Evolutionary conservation across 2,329 filamentous ascomycete genomes (phyloP).

Genomic region (Claviceps arundinis): DNA sequence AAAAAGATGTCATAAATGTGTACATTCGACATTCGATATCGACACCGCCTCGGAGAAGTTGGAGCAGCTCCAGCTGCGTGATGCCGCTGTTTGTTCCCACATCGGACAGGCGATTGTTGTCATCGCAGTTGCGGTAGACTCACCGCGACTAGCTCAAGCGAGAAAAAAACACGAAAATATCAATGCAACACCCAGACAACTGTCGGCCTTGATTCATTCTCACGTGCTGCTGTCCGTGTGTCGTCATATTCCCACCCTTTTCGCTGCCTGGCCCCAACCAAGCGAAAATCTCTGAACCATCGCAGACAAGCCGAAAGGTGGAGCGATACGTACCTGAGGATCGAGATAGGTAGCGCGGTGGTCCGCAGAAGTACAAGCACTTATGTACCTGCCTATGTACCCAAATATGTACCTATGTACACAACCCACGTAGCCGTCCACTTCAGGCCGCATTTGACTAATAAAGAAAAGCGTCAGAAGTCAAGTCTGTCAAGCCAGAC

Average conservation of each 20-base stretch:
- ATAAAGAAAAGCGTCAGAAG: background rate
- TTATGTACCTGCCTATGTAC: too few species aligned
- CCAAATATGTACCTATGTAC: too few species aligned
- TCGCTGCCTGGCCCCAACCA: background rate
- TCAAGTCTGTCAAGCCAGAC: background rate
- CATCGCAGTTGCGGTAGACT: background rate
- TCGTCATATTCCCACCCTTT: conserved; percentile 2
- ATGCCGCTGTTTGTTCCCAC: background rate
- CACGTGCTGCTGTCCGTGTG: conserved; percentile 3
- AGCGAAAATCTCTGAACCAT: background rate
- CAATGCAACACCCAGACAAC: background rate
- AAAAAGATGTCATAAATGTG: background rate
- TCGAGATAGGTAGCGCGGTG: background rate
- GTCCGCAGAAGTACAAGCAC: background rate
- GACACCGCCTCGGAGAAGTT: background rate
- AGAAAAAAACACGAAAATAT: background rate
- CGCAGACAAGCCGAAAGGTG: background rate
- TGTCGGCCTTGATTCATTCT: conserved; percentile 3
- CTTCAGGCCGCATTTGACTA: background rate
- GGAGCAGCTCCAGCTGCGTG: background rate
- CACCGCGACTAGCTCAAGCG: background rate
- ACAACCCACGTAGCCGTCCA: background rate
- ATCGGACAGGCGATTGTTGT: background rate
- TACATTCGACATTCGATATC: background rate
- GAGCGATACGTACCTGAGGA: background rate